phyloP scores from a whole-genome alignment of 257 asterid species.

The Solanum ossicruentum region DNA sequence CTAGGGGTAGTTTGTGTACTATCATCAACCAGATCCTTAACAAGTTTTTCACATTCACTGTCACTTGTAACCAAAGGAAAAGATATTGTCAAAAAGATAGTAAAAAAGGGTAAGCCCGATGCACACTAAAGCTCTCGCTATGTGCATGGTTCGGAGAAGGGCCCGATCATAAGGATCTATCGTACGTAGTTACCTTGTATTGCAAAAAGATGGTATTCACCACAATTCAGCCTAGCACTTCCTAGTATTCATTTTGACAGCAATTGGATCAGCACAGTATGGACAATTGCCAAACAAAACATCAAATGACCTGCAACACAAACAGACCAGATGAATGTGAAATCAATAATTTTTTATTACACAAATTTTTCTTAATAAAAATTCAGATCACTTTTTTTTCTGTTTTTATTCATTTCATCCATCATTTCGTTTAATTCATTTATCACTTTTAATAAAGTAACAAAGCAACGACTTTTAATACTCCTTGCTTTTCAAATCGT shows the following conservation, averaged over 20 bases:
- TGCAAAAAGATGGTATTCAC: background rate
- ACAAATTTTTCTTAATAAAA: too few relatives aligned
- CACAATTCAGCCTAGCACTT: conserved; percentile 3
- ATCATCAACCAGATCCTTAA: background rate
- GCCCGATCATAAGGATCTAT: too few relatives aligned
- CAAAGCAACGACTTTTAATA: too few relatives aligned
- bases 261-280: conserved; percentile 60
- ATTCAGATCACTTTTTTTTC: too few relatives aligned
- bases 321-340: background rate
- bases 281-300: conserved; percentile 63
- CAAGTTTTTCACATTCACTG: background rate
- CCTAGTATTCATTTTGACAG: conserved; percentile 38
- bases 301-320: conserved; percentile 40
- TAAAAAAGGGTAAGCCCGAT: too few relatives aligned
- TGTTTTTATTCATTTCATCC: too few relatives aligned
- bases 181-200: too few relatives aligned
- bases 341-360: too few relatives aligned
- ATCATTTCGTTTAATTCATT: background rate
- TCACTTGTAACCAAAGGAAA: background rate
- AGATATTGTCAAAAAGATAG: background rate
- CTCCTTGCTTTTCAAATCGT: too few relatives aligned
- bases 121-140: too few relatives aligned
- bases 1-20: background rate
- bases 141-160: too few relatives aligned
- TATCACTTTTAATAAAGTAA: background rate